These are phyloP conservation scores for Hymenotorrendiella dingleyae DNA, from an alignment of 2,329 filamentous ascomycete species.

Conservation along the genomic window DNA sequence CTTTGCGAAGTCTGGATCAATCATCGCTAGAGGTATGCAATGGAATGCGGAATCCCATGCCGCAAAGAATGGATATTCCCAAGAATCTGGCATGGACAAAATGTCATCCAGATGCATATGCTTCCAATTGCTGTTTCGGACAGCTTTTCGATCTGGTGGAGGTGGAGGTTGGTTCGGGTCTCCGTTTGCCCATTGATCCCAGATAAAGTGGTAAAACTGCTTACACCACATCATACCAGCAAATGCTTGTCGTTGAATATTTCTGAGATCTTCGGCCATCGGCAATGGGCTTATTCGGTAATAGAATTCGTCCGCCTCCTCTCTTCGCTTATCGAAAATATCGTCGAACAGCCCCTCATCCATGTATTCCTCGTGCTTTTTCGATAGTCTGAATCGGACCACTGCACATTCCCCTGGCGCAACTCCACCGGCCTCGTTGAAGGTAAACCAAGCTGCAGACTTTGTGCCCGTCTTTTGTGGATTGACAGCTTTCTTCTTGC, in stretches of 20 bases:
- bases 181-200: constrained; percentile 96
- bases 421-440: constrained; percentile 84
- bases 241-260: constrained; percentile 91
- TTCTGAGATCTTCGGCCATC: constrained; percentile 88
- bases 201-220: constrained; percentile 93
- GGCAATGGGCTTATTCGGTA: constrained; percentile 87
- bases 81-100: constrained; percentile 94
- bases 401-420: constrained; percentile 89
- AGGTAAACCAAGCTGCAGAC: constrained; percentile 83
- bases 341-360: constrained; percentile 93
- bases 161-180: constrained; percentile 85
- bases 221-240: constrained; percentile 99
- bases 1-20: constrained; percentile 96
- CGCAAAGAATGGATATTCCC: constrained; percentile 97
- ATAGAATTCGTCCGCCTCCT: constrained; percentile 97
- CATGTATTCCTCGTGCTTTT: constrained; percentile 67
- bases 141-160: constrained; percentile 68
- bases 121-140: constrained; percentile 87
- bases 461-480: constrained; percentile 79
- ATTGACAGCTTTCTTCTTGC: constrained; percentile 75
- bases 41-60: constrained; percentile 98
- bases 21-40: constrained; percentile 93
- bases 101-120: constrained; percentile 95
- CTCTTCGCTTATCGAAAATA: constrained; percentile 74
- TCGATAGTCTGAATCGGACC: constrained; percentile 83